These are phyloP conservation scores for Mycena haematopus DNA, from an alignment of 768 basidiomycete genomes.

Conservation along the genomic window DNA sequence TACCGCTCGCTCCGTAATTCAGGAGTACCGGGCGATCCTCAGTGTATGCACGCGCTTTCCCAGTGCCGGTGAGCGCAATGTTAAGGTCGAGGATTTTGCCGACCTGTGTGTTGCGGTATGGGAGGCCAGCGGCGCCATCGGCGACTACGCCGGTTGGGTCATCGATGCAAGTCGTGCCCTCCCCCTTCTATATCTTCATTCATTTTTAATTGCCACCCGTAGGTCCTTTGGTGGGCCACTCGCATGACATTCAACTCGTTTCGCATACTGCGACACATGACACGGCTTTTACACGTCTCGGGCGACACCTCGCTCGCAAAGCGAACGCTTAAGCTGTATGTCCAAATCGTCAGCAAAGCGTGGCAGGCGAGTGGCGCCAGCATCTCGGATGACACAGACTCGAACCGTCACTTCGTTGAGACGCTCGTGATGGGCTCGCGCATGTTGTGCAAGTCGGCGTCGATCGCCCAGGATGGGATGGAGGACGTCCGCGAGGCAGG, in stretches of 20 bases:
- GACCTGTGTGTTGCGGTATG: constrained; percentile 83
- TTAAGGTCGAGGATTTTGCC: constrained; percentile 82
- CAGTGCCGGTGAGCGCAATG: constrained; percentile 78
- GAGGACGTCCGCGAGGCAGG: constrained; percentile 71
- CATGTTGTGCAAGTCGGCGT: constrained; percentile 70
- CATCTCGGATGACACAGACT: constrained; percentile 58
- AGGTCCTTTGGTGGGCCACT: constrained; percentile 95
- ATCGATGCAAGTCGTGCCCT: constrained; percentile 66
- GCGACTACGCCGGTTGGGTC: constrained; percentile 75
- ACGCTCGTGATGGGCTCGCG: constrained; percentile 79
- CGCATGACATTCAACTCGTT: constrained; percentile 93
- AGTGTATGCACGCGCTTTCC: constrained; percentile 78
- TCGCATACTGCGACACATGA: constrained; percentile 84
- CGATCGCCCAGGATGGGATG: constrained; percentile 43
- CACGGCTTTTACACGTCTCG: constrained; percentile 68
- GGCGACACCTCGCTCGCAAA: constrained; percentile 69
- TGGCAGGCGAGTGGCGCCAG: constrained; percentile 62
- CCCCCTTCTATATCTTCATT: not conserved
- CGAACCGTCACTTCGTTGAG: constrained; percentile 75
- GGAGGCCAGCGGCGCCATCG: constrained; percentile 73
- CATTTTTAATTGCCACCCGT: constrained; percentile 6
- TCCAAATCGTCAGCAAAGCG: constrained; percentile 85
- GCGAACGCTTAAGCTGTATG: constrained; percentile 80
- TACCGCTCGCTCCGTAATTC: constrained; percentile 68
- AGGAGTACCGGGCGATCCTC: constrained; percentile 74